These are phyloP conservation scores for Santalum album DNA, from an alignment of 164 flowering plant species.

Conservation along the genomic window DNA sequence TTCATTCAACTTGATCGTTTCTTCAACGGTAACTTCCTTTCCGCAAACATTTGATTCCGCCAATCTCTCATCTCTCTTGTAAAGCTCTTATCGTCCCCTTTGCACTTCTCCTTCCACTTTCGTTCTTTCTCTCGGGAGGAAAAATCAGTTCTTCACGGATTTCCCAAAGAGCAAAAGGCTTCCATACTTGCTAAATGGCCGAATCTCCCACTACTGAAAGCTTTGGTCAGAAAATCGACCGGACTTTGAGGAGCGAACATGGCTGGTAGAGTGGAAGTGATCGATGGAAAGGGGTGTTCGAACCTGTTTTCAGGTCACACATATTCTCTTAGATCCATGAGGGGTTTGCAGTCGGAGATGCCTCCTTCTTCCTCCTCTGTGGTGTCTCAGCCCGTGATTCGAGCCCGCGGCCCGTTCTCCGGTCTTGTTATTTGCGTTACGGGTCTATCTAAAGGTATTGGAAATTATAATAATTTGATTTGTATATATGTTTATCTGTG, in stretches of 20 bases:
- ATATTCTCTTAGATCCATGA: slow-evolving; percentile 21
- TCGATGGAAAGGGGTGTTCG: slow-evolving; percentile 50
- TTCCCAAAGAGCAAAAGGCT: no score
- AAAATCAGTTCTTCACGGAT: no score
- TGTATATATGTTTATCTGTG: background rate
- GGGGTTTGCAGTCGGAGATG: slow-evolving; percentile 24
- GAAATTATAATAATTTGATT: no score
- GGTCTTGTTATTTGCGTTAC: slow-evolving; percentile 83
- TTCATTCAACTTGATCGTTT: no score
- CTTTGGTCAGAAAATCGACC: background rate
- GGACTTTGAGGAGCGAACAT: background rate
- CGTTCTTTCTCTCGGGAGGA: no score
- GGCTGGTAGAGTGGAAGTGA: slow-evolving; percentile 30
- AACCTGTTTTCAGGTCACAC: slow-evolving; percentile 35
- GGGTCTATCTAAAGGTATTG: slow-evolving; percentile 80
- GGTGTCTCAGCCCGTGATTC: slow-evolving; percentile 16
- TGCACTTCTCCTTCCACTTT: no score
- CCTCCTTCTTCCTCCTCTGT: slow-evolving; percentile 31
- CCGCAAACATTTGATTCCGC: no score
- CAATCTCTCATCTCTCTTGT: no score
- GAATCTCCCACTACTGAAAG: no score
- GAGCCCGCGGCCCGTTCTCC: slow-evolving; percentile 47
- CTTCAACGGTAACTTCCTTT: no score
- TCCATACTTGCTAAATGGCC: no score
- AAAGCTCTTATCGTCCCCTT: no score